Conservation (phyloP, 2,329 filamentous ascomycete genomes). For the Magnaporthiopsis incrustans region DNA sequence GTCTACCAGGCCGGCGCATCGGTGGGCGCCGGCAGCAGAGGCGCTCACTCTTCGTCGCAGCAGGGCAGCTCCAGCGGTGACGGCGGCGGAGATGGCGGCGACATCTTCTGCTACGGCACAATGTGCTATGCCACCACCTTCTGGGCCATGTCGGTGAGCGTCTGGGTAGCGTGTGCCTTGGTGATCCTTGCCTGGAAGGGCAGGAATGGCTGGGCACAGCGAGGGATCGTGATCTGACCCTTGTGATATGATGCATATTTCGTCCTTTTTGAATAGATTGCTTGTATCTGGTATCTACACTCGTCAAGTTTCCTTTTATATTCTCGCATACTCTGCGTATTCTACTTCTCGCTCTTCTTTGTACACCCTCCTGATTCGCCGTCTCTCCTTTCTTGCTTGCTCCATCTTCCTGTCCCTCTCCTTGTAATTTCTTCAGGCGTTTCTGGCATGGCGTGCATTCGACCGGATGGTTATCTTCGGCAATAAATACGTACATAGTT, state of each 20-base stretch:
- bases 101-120: conserved; percentile 69
- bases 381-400: too few relatives aligned
- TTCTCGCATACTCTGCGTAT: too few relatives aligned
- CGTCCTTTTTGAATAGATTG: not conserved
- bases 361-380: too few relatives aligned
- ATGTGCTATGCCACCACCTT: conserved; percentile 75
- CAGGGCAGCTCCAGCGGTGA: conserved; percentile 40
- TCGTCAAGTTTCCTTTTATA: too few relatives aligned
- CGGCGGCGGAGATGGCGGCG: conserved; percentile 27
- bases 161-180: conserved; percentile 66
- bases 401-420: too few relatives aligned
- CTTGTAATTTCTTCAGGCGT: too few relatives aligned
- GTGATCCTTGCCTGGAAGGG: conserved; percentile 80
- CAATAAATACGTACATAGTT: too few relatives aligned
- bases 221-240: conserved; percentile 58
- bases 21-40: not conserved
- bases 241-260: not conserved
- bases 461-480: too few relatives aligned
- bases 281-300: not conserved
- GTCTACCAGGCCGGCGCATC: conserved; percentile 59
- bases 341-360: not conserved
- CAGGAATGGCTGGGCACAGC: conserved; percentile 62
- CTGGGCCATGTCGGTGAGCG: conserved; percentile 76
- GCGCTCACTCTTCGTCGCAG: not conserved
- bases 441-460: too few relatives aligned